Percentiles rank a stretch among this genome's conserved stretches.
Conservation (phyloP, 768 basidiomycete species). For the Boletus tomentosulus region DNA sequence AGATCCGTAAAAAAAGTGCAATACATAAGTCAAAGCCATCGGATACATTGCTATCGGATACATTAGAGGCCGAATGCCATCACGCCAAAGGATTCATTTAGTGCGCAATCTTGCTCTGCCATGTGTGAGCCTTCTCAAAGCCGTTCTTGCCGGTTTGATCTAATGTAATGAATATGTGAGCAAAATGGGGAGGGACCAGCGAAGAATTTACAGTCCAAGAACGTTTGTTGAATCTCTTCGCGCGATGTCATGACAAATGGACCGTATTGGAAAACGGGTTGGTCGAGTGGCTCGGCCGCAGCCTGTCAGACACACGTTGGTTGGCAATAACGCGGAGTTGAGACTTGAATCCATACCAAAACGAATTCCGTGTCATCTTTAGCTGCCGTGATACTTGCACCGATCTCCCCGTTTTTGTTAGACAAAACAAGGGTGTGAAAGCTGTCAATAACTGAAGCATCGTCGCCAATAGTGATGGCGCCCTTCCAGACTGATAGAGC, state of each 20-base stretch:
- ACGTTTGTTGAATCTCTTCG: constrained; percentile 77
- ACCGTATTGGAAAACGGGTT: constrained; percentile 82
- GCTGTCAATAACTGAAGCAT: constrained; percentile 42
- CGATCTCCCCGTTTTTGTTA: constrained; percentile 50
- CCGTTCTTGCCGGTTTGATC: constrained; percentile 78
- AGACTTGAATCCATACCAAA: constrained; percentile 44
- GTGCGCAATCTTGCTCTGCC: constrained; percentile 78
- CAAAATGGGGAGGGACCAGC: not conserved
- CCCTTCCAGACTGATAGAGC: constrained; percentile 42
- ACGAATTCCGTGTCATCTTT: constrained; percentile 70
- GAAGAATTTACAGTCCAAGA: constrained; percentile 65
- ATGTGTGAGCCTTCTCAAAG: constrained; percentile 84
- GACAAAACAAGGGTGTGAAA: constrained; percentile 88
- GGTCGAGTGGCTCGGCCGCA: constrained; percentile 86
- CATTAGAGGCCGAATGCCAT: not conserved
- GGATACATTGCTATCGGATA: not conserved
- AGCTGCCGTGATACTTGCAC: constrained; percentile 58
- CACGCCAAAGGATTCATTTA: not conserved
- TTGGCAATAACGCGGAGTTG: not conserved
- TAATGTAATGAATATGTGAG: constrained; percentile 26
- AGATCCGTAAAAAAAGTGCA: not conserved
- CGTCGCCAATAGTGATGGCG: constrained; percentile 53
- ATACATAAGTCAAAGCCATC: not conserved
- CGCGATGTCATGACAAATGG: constrained; percentile 83
- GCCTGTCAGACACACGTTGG: constrained; percentile 38